Base-by-base conservation (phyloP, 2,329 filamentous ascomycete genomes). In the Chrysoporthe puriensis region DNA sequence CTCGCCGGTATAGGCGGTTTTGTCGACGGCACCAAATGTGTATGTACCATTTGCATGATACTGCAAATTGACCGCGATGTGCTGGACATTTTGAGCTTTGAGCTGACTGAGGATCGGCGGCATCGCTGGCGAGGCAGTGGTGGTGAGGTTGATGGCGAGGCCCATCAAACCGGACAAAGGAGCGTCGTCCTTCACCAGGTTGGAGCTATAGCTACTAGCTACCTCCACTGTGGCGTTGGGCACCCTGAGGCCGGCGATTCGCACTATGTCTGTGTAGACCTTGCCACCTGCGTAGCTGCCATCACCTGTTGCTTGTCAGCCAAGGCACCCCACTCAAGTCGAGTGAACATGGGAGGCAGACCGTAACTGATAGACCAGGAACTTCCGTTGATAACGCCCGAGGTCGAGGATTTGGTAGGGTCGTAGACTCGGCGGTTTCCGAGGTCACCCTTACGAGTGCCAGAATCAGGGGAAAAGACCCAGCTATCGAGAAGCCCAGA, bases 161-260 rank as follows among this genome's bases (percentile, higher is more conserved):
- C 86, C 86, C 69, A 87, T 75, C 40, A 88, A 79, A 58, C 85
- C 86, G 3, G 81, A 84, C 72, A 85, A 77, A 48, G 76, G 74
- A 13, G 75, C 72, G 63, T 81, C 80, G 26, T 69, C 62, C 2
- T 74, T 66, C 66, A 85, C 83, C 64, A 83, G 80, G 40, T 79
- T 79, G 32, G 76, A 68, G n/a, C 80, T 80, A 14, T 84, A 79
- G 2, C 73, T 73, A 26, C 77, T 73, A 2, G 85, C 85, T 4
- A 83, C 82, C 74, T 87, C 83, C 59, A 88, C 79, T 3, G 82
- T 81, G 46, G 81, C 81, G 62, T 83, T 78, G 42, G 76, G 69
- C 68, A 87, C 72, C 21, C 74, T 74, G 60, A 87, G 74, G 59
- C 76, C 76, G 52, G 81, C 84, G n/a, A 88, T 70, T 40, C 73